Conservation (phyloP, 257 asterid species). For the Thymus quinquecostatus region DNA sequence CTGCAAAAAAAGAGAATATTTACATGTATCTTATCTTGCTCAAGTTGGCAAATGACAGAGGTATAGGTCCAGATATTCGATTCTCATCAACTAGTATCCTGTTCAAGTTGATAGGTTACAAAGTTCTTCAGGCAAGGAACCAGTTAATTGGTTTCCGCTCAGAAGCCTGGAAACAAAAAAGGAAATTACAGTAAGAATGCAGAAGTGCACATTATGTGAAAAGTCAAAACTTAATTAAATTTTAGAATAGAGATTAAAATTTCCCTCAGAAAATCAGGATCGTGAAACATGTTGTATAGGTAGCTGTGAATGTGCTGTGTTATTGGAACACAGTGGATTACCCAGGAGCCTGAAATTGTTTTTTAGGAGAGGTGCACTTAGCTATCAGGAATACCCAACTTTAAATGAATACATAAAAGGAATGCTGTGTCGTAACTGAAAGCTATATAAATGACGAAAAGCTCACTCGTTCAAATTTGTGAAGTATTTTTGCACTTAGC, state of each 20-base stretch:
- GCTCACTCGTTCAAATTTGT: conserved; percentile 22
- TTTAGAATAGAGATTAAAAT: neutral
- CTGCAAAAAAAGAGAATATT: conserved; percentile 31
- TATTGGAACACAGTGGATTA: too few relatives aligned
- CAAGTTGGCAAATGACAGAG: conserved; percentile 75
- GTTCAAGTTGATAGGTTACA: conserved; percentile 76
- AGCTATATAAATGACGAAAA: conserved; percentile 29
- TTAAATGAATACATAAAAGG: too few relatives aligned
- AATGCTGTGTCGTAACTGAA: conserved; percentile 16
- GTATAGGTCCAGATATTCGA: conserved; percentile 78
- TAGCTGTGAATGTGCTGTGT: neutral
- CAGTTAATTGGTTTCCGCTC: conserved; percentile 83
- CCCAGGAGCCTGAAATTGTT: too few relatives aligned
- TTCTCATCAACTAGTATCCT: conserved; percentile 89
- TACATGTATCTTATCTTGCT: conserved; percentile 64
- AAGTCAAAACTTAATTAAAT: neutral
- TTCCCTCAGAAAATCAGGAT: conserved; percentile 11
- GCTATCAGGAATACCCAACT: too few relatives aligned
- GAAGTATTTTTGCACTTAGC: too few relatives aligned
- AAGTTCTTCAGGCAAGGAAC: conserved; percentile 86
- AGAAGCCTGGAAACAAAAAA: conserved; percentile 65
- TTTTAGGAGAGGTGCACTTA: too few relatives aligned
- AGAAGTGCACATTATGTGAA: neutral
- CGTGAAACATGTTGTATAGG: neutral
- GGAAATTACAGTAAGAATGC: conserved; percentile 24